These are phyloP conservation scores for Solanum rostratum DNA, from an alignment of 257 asterid genomes.

Conservation along the genomic window DNA sequence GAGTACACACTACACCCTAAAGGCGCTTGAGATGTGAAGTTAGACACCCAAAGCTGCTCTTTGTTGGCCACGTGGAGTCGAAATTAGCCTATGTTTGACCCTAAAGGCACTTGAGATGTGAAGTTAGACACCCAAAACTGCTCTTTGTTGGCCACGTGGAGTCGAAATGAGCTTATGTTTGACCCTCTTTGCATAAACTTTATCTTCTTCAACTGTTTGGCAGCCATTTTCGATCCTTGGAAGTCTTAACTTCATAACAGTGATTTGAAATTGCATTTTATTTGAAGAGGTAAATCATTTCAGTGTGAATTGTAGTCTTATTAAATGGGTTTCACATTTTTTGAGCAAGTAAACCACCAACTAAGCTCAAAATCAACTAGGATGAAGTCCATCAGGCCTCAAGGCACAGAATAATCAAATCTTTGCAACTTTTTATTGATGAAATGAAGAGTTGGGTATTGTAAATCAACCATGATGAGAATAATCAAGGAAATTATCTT, in stretches of 20 bases:
- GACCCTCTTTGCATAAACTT: not conserved
- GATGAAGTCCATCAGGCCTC: not conserved
- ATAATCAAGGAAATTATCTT: not conserved
- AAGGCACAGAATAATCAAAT: not conserved
- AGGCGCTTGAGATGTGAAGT: not conserved
- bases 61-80: not conserved
- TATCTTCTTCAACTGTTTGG: not conserved
- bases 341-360: not conserved
- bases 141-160: not conserved
- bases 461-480: not conserved
- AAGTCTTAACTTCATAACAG: not conserved
- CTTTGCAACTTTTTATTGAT: not conserved
- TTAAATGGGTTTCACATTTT: not conserved
- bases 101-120: not conserved
- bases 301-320: not conserved
- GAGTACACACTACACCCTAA: not conserved
- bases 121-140: not conserved
- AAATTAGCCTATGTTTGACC: not conserved
- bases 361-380: not conserved
- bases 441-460: not conserved
- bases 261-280: not conserved
- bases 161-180: not conserved
- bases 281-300: not conserved
- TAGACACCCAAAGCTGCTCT: not conserved
- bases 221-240: not conserved